Percentiles rank a stretch among this genome's conserved stretches.
phyloP scores from a whole-genome alignment of 305 asterid genomes.

The Fraxinus floribunda region DNA sequence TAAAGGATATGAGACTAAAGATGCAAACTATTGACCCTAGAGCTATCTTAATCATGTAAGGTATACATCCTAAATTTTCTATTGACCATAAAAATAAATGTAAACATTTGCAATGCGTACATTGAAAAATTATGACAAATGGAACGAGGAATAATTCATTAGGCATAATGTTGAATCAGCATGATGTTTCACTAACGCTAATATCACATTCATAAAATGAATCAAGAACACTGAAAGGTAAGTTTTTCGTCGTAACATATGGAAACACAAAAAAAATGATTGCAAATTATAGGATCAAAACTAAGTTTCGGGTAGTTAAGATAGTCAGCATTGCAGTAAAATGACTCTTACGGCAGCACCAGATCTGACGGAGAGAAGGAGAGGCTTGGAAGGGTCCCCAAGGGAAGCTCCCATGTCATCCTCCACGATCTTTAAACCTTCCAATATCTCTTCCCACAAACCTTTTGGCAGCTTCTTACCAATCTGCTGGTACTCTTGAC shows the following conservation, averaged over 20 bases:
- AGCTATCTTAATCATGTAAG: neutral
- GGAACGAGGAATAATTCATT: neutral
- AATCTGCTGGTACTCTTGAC: conserved; percentile 78
- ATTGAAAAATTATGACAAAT: neutral
- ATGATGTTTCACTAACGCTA: neutral
- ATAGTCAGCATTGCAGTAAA: neutral
- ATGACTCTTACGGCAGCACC: conserved; percentile 79
- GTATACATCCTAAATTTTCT: neutral
- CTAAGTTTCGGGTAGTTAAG: neutral
- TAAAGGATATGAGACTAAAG: neutral
- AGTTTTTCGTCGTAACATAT: neutral
- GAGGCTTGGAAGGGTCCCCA: conserved; percentile 82
- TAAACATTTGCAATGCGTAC: neutral
- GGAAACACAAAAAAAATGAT: neutral
- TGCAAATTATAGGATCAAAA: neutral
- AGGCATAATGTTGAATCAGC: neutral
- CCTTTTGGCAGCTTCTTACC: conserved; percentile 69
- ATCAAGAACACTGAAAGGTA: neutral
- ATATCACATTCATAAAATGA: neutral
- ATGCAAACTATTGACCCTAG: neutral
- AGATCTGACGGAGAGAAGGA: conserved; percentile 87
- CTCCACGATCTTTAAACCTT: conserved; percentile 65
- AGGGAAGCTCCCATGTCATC: conserved; percentile 81
- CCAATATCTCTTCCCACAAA: conserved; percentile 82
- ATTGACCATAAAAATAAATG: neutral